Percentiles rank a stretch among this genome's conserved stretches.
Conservation (phyloP, 495 filamentous ascomycete species). For the Podospora appendiculata region DNA sequence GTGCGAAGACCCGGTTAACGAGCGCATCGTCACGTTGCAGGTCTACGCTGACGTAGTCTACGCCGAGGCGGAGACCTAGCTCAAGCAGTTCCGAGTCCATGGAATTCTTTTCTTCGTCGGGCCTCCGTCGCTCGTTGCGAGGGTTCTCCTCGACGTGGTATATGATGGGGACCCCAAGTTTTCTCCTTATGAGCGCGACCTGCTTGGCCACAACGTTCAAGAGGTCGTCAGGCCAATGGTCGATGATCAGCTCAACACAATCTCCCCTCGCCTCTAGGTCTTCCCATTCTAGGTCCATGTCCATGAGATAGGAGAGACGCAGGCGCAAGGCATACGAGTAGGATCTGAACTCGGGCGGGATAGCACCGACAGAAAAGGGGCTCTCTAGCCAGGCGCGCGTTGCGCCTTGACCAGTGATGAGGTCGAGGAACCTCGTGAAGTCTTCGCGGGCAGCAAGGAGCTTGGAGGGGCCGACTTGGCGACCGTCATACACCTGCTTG, state of each 20-base stretch:
- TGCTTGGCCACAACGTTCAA: conserved; percentile 46
- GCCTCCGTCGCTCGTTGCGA: conserved; percentile 33
- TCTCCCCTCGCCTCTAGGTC: conserved; percentile 63
- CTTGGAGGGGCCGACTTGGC: conserved; percentile 40
- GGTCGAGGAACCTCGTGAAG: conserved; percentile 62
- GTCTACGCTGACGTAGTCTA: conserved; percentile 67
- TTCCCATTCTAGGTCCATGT: conserved; percentile 47
- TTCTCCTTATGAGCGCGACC: conserved; percentile 54
- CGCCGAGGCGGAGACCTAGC: conserved; percentile 62
- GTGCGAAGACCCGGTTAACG: conserved; percentile 45
- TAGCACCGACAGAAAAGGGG: conserved; percentile 62
- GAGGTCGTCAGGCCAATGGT: conserved; percentile 47
- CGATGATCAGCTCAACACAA: conserved; percentile 65
- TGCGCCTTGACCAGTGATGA: conserved; percentile 50
- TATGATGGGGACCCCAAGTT: conserved; percentile 60
- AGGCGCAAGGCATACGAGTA: conserved; percentile 61
- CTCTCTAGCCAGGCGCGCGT: conserved; percentile 55
- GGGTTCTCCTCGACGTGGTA: conserved; percentile 54
- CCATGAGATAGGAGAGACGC: conserved; percentile 52
- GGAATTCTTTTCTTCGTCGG: conserved; percentile 30
- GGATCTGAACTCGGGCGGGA: conserved; percentile 55
- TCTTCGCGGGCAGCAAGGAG: conserved; percentile 68
- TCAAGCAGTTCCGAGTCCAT: conserved; percentile 56
- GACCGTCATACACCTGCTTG: conserved; percentile 18
- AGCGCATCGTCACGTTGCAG: conserved; percentile 46